Conservation (phyloP, 345 rosid genomes). For the Sonneratia alba region DNA sequence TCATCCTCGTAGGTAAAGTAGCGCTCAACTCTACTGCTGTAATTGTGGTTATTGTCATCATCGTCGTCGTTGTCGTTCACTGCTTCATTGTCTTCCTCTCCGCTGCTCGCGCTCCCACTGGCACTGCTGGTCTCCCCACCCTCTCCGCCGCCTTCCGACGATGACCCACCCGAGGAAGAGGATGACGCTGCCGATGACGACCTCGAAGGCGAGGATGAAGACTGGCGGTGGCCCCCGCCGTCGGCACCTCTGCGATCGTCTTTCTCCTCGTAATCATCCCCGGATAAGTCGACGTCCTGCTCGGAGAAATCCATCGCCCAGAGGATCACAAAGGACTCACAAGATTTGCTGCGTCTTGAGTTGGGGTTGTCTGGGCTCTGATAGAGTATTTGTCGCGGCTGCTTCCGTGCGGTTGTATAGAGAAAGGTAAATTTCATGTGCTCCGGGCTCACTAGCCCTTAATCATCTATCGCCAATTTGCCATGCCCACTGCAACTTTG, state of each 20-base stretch:
- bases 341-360: background rate
- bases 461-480: too few relatives aligned
- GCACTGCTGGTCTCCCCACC: slow-evolving; percentile 32
- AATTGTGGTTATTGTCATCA: slow-evolving; percentile 30
- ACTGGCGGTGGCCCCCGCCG: slow-evolving; percentile 15
- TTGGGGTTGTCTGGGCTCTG: background rate
- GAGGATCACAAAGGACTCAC: background rate
- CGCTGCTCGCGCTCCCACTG: slow-evolving; percentile 42
- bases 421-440: too few relatives aligned
- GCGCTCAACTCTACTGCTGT: slow-evolving; percentile 9
- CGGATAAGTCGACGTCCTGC: slow-evolving; percentile 35
- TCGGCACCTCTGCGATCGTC: slow-evolving; percentile 4
- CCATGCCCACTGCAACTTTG: too few relatives aligned
- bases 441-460: too few relatives aligned
- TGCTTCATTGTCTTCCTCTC: slow-evolving; percentile 24
- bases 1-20: slow-evolving; percentile 9
- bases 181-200: slow-evolving; percentile 29
- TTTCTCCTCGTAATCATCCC: slow-evolving; percentile 21
- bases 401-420: too few relatives aligned
- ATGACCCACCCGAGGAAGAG: slow-evolving; percentile 23
- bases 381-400: background rate
- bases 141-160: slow-evolving; percentile 22
- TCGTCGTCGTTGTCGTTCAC: slow-evolving; percentile 16
- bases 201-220: slow-evolving; percentile 43
- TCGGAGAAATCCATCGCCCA: slow-evolving; percentile 26